Conservation (phyloP, 495 filamentous ascomycete species). For the Staphylotrichum tortipilum region DNA sequence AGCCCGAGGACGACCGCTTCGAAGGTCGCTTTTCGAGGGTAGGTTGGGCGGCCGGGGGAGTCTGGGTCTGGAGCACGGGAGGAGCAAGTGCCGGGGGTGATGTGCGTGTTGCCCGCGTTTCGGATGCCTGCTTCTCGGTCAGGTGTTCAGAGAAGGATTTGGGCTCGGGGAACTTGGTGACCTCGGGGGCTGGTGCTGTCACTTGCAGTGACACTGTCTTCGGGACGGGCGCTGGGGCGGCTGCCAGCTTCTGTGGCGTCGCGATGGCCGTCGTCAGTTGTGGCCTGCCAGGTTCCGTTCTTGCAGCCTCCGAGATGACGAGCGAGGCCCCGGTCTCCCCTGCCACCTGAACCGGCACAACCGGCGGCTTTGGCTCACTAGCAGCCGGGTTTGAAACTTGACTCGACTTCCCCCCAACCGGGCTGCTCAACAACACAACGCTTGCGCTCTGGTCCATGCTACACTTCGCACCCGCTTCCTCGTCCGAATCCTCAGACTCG, state of each 20-base stretch:
- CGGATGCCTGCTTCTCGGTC: neutral
- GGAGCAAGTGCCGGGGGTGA: too few species aligned
- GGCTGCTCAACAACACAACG: neutral
- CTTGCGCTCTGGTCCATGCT: neutral
- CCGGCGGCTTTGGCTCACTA: neutral
- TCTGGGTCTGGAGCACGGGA: neutral
- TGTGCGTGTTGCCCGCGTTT: neutral
- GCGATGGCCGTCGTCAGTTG: too few species aligned
- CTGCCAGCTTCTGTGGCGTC: neutral
- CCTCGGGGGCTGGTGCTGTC: neutral
- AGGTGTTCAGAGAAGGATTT: neutral
- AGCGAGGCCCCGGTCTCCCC: too few species aligned
- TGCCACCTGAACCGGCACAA: too few species aligned
- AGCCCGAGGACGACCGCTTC: neutral
- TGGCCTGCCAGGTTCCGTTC: too few species aligned
- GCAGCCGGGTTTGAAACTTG: too few species aligned
- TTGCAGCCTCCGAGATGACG: too few species aligned
- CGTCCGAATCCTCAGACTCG: constrained; percentile 2
- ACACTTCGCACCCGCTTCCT: constrained; percentile 6
- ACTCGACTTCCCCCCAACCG: neutral
- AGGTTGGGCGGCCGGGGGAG: neutral
- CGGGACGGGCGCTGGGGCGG: neutral
- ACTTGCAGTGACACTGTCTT: too few species aligned
- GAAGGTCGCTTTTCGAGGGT: neutral
- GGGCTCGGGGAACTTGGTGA: neutral